Base-by-base conservation (phyloP, 768 basidiomycete genomes). In the Auricularia sp. region DNA sequence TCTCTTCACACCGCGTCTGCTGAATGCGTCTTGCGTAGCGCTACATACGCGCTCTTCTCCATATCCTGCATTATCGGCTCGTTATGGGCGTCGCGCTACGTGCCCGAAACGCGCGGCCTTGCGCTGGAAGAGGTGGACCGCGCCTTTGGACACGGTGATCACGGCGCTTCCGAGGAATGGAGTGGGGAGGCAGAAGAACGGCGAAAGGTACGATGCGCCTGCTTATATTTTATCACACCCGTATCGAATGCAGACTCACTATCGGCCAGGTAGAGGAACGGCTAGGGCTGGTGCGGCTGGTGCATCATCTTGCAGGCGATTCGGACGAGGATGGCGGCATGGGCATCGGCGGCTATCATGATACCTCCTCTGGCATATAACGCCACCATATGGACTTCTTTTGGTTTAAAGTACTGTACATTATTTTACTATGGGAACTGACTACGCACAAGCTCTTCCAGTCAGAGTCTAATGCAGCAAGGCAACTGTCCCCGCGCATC, bases 71-170 rank as follows among this genome's bases (percentile, higher is more conserved):
- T 84, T 62, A 67, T 79, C 11, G 89, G 84, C 0, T 88, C 88
- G 67, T 67, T 90, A 51, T 92, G 90, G 90, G 79, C 86, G 34
- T 87, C 83, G 3, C 79, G 83, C 65, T 64, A 75, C 65, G 85
- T 92, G 0, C 90, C 89, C 2, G 90, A 92, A 75, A 92, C 90
- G 14, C 88, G 88, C 34, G 85, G 86, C 66, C 76, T 90, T 3
- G 84, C 89, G 6, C 74, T 92, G 0, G 90, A 92, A 68, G 89
- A 90, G 71, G 85, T 91, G 61, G 90, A 92, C 70, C 78, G 74
- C 6, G 75, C 90, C 11, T 91, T 92, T 18, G 56, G 56, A n/a
- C n/a, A 54, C 54, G 29, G 29, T 29, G 29, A 29, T 29, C 29
- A 29, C 29, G 29, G 29, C 29, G 29, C 29, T 29, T 29, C 29